Conservation (phyloP, 2,329 filamentous ascomycete species). For the Trichoderma semiorbis region DNA sequence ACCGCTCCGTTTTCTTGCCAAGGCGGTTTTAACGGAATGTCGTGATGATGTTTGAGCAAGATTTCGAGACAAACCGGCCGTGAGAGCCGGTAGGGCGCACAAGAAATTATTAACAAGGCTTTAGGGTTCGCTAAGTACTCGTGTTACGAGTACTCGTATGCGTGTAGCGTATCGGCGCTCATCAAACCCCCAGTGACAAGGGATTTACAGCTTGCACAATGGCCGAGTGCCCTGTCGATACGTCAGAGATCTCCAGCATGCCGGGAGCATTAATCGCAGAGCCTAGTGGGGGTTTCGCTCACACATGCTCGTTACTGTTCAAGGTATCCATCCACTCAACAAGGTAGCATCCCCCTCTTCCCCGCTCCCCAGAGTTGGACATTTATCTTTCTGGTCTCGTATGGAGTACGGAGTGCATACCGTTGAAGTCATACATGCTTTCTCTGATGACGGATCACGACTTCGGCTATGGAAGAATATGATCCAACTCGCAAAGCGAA, state of each 20-base stretch:
- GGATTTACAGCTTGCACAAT: not conserved
- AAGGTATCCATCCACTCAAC: not conserved
- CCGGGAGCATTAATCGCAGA: not conserved
- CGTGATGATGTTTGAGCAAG: not conserved
- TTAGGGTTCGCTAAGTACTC: not conserved
- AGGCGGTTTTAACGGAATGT: conserved; percentile 10
- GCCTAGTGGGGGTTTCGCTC: not conserved
- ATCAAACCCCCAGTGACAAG: not conserved
- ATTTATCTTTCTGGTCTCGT: not conserved
- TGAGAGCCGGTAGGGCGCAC: not conserved
- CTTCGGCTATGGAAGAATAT: not conserved
- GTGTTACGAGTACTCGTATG: not conserved
- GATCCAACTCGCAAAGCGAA: not conserved
- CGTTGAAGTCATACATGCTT: not conserved
- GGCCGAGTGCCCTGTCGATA: not conserved
- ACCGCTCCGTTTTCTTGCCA: not conserved
- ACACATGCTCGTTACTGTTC: not conserved
- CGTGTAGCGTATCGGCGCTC: not conserved
- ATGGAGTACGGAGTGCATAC: not conserved
- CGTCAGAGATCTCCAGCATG: conserved; percentile 1
- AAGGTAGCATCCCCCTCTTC: not conserved
- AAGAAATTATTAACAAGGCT: not conserved
- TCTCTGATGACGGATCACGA: not conserved
- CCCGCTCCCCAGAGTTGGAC: not conserved
- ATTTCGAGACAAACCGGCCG: not conserved